Base-by-base conservation (phyloP, 23 red algal species). In the Cyanidiococcus yangmingshanensis region DNA sequence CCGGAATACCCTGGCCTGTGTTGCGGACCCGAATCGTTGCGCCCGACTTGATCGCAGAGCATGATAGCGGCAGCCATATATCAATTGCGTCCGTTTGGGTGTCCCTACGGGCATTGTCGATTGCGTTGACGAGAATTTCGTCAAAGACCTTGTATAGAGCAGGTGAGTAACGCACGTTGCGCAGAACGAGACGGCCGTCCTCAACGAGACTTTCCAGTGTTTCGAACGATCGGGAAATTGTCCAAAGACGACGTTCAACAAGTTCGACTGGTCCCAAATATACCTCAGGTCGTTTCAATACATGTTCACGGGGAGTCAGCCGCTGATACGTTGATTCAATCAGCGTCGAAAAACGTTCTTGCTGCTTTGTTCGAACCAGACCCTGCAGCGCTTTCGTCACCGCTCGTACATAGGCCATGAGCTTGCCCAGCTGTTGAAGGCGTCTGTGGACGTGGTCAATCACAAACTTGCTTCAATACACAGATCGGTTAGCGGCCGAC, bases 61-160 rank as follows among this genome's bases (percentile, higher is more conserved):
- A 86, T 1, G 30, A 39, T 39, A 88, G 63, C 7, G 63, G 63
- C 63, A 71, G 63, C 63, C 86, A 85, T n/a, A 98, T 88, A 63
- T 87, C 82, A 35, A 98, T 85, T 0, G 77, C 77, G 41, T 89
- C 84, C 84, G 90, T 91, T 3, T 57, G 57, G 0, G 88, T 40
- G 35, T 91, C 94, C 1, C 94, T 57, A 30, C 90, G 94, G 39
- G 79, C 86, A 77, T 98, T 88, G 76, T 98, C 94, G 0, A 88
- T 88, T 15, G 94, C 94, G 76, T 98, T 98, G 29, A 98, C 94
- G 25, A 98, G 71, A 51, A 98, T 98, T 79, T 98, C 94, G 80
- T 98, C 94, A 58, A 98, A 98, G 33, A 98, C 91, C 80, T 98
- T 98, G 85, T 98, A 98, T 39, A 98, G 79, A 15, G 87, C 94